These are phyloP conservation scores for Ricinus communis DNA, from an alignment of 345 rosid genomes.

Conservation along the genomic window DNA sequence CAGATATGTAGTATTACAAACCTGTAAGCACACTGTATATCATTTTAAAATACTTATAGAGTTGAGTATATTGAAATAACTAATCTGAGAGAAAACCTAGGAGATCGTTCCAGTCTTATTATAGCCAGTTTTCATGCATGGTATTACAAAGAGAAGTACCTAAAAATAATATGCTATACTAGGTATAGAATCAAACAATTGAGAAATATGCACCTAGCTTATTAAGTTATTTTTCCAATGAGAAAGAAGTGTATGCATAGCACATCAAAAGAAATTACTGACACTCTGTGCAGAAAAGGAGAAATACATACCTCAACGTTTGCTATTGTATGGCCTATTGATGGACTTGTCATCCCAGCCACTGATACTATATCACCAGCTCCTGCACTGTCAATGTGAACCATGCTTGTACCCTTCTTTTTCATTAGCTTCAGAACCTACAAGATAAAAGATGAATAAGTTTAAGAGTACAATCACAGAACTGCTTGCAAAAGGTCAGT, in stretches of 20 bases:
- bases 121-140: background rate
- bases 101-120: background rate
- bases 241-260: background rate
- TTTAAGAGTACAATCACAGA: background rate
- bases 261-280: constrained; percentile 7
- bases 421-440: constrained; percentile 95
- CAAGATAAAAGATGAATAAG: constrained; percentile 25
- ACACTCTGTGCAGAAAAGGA: background rate
- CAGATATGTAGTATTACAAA: background rate
- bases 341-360: constrained; percentile 82
- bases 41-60: background rate
- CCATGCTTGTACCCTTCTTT: constrained; percentile 89
- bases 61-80: background rate
- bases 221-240: background rate
- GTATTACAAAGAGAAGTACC: background rate
- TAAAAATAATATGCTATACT: background rate
- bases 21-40: background rate
- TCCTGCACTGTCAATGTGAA: constrained; percentile 78
- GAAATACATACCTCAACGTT: constrained; percentile 60
- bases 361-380: constrained; percentile 95
- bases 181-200: background rate
- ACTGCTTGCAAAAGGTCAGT: background rate
- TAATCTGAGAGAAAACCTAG: background rate
- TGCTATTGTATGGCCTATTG: constrained; percentile 93
- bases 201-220: background rate